Percentiles rank a stretch among this genome's conserved stretches.
These are phyloP conservation scores for Stagonosporopsis vannaccii DNA, from an alignment of 2,329 filamentous ascomycete species.

Conservation along the genomic window DNA sequence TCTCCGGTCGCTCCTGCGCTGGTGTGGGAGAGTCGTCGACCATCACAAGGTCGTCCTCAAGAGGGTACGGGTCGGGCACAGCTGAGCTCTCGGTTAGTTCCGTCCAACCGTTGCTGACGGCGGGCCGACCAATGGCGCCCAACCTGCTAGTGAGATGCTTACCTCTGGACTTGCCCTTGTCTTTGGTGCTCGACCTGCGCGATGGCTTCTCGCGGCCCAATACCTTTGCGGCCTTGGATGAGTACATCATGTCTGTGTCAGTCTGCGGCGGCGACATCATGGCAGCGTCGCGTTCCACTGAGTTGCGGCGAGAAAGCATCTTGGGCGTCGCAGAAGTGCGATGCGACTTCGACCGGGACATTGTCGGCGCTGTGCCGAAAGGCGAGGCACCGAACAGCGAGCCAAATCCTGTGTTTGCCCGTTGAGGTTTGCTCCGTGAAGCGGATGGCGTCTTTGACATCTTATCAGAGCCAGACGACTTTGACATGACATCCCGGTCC, in stretches of 20 bases:
- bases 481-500: conserved; percentile 70
- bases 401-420: conserved; percentile 67
- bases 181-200: conserved; percentile 52
- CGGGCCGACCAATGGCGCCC: conserved; percentile 31
- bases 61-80: conserved; percentile 65
- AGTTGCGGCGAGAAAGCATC: conserved; percentile 71
- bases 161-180: conserved; percentile 60
- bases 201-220: conserved; percentile 64
- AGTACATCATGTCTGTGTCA: conserved; percentile 64
- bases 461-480: conserved; percentile 77
- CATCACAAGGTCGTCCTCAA: conserved; percentile 68
- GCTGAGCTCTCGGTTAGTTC: conserved; percentile 45
- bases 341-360: conserved; percentile 71
- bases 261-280: conserved; percentile 78
- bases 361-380: conserved; percentile 46
- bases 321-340: conserved; percentile 65
- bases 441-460: conserved; percentile 56
- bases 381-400: conserved; percentile 65
- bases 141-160: conserved; percentile 37
- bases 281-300: conserved; percentile 70
- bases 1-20: conserved; percentile 40
- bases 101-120: conserved; percentile 46
- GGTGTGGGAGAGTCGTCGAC: conserved; percentile 50
- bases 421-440: conserved; percentile 59
- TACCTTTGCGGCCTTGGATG: conserved; percentile 79